Evolutionary conservation across 1,284 basidiomycete genomes (phyloP).

Genomic region (Ceratobasidium theobromae): DNA sequence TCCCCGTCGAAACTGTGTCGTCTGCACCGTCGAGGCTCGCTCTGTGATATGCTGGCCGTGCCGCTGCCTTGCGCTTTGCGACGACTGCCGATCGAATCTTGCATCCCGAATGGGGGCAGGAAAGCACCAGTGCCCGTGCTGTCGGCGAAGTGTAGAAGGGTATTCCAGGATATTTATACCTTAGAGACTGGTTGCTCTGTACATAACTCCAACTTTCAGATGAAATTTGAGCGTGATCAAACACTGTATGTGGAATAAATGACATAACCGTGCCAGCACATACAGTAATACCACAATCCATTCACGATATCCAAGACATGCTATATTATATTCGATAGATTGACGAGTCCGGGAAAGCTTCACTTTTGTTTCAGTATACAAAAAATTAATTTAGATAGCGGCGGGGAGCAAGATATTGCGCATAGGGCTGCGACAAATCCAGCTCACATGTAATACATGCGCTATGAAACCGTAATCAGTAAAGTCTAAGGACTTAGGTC

Average conservation of each 20-base stretch:
- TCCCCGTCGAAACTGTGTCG: conserved; percentile 58
- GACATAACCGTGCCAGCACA: too few relatives aligned
- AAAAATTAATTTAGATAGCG: too few relatives aligned
- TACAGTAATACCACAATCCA: too few relatives aligned
- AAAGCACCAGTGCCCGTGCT: conserved; percentile 73
- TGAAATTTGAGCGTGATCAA: not conserved
- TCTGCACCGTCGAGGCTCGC: conserved; percentile 67
- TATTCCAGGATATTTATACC: conserved; percentile 70
- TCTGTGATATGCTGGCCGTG: conserved; percentile 80
- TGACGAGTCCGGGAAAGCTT: not conserved
- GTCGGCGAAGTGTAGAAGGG: conserved; percentile 68
- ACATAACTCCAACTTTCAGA: too few relatives aligned
- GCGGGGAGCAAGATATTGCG: not conserved
- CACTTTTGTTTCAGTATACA: not conserved
- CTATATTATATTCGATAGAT: too few relatives aligned
- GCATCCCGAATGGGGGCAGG: conserved; percentile 61
- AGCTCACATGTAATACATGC: conserved; percentile 30
- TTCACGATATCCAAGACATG: too few relatives aligned
- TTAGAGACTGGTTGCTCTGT: too few relatives aligned
- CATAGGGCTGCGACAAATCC: not conserved
- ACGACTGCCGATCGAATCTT: conserved; percentile 67
- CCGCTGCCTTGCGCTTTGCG: conserved; percentile 73
- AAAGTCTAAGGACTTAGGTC: not conserved
- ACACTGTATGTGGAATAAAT: not conserved
- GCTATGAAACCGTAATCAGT: not conserved